Conservation (phyloP, 2,329 filamentous ascomycete genomes). For the Juglanconis juglandina region DNA sequence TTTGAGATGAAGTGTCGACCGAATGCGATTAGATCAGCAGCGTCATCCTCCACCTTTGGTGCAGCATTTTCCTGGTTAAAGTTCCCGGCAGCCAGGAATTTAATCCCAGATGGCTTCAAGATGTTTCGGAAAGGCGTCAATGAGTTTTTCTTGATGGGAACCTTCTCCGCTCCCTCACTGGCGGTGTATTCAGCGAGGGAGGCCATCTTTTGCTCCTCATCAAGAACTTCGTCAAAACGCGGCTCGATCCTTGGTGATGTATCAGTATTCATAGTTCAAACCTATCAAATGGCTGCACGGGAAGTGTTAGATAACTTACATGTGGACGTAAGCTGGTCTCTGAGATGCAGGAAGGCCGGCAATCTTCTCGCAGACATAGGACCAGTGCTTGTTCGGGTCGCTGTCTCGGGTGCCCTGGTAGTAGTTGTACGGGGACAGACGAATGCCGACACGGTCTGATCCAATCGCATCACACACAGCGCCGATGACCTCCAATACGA, state of each 20-base stretch:
- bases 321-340: constrained; percentile 43
- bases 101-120: constrained; percentile 35
- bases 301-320: constrained; percentile 27
- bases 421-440: constrained; percentile 51
- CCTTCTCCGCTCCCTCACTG: constrained; percentile 18
- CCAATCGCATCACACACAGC: constrained; percentile 42
- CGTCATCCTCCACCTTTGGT: constrained; percentile 38
- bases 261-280: not conserved
- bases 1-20: constrained; percentile 47
- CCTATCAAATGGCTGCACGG: not conserved
- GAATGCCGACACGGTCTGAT: constrained; percentile 49
- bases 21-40: constrained; percentile 43
- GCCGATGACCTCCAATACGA: constrained; percentile 49
- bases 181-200: constrained; percentile 30
- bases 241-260: constrained; percentile 37
- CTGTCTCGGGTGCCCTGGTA: constrained; percentile 26
- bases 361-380: constrained; percentile 32
- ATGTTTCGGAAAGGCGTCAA: constrained; percentile 39
- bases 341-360: constrained; percentile 30
- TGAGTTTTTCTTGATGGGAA: constrained; percentile 22
- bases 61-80: constrained; percentile 37
- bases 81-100: constrained; percentile 49
- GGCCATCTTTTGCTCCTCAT: constrained; percentile 40
- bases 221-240: constrained; percentile 43
- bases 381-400: constrained; percentile 33